phyloP scores from a whole-genome alignment of 306 rosid species.

The Vicia villosa region DNA sequence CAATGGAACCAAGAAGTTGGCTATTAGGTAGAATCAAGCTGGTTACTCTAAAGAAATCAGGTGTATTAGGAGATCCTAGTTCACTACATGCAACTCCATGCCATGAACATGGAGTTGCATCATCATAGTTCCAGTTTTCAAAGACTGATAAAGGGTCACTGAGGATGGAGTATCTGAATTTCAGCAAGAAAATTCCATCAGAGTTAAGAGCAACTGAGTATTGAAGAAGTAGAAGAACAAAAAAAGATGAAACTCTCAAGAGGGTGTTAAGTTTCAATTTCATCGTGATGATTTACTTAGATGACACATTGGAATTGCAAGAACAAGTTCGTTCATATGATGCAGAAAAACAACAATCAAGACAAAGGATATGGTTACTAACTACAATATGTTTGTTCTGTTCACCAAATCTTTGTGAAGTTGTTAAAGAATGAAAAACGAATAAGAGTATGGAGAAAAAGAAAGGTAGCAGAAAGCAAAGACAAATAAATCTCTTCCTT shows the following conservation, averaged over 20 bases:
- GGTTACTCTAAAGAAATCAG: conserved; percentile 63
- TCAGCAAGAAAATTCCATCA: conserved; percentile 69
- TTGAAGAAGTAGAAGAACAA: conserved; percentile 32
- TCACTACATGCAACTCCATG: conserved; percentile 73
- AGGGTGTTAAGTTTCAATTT: conserved; percentile 44
- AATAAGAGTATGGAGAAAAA: conserved; percentile 28
- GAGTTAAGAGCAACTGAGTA: conserved; percentile 60
- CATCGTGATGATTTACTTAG: conserved; percentile 48
- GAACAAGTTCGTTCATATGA: conserved; percentile 50
- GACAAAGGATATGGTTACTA: conserved; percentile 59
- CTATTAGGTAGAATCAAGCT: conserved; percentile 62
- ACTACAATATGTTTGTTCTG: conserved; percentile 57
- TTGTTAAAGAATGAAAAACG: conserved; percentile 23
- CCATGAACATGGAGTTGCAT: conserved; percentile 87
- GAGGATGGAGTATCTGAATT: conserved; percentile 76
- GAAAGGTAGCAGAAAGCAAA: neutral
- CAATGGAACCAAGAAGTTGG: conserved; percentile 79
- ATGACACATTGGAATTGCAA: conserved; percentile 37
- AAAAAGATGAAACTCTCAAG: conserved; percentile 33
- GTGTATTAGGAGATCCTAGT: conserved; percentile 44
- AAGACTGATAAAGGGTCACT: conserved; percentile 74
- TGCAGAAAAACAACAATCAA: conserved; percentile 47
- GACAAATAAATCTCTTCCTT: neutral
- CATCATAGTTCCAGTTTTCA: conserved; percentile 67
- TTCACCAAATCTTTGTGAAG: conserved; percentile 55